These are phyloP conservation scores for Solanum arcanum DNA, from an alignment of 257 asterid genomes.

Conservation along the genomic window DNA sequence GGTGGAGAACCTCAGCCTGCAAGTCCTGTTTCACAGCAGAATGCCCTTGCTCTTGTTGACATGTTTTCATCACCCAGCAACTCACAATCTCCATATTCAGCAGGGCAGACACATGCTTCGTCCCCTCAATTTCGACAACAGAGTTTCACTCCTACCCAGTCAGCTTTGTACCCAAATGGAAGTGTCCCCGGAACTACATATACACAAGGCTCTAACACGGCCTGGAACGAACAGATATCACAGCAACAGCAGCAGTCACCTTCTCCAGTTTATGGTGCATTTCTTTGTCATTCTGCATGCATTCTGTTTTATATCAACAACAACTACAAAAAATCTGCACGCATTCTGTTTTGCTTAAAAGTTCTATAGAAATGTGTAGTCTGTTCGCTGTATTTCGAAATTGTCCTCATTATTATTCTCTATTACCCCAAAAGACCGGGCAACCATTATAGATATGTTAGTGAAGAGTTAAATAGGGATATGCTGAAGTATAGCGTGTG, in stretches of 20 bases:
- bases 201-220: conserved; percentile 40
- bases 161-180: conserved; percentile 47
- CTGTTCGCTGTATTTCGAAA: not conserved
- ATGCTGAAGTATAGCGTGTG: not conserved
- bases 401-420: not conserved
- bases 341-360: not conserved
- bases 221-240: conserved; percentile 54
- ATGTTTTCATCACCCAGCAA: conserved; percentile 49
- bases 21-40: conserved; percentile 63
- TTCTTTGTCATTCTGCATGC: not conserved
- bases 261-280: conserved; percentile 63
- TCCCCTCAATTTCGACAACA: conserved; percentile 56
- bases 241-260: conserved; percentile 74
- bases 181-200: conserved; percentile 32
- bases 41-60: conserved; percentile 90
- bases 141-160: conserved; percentile 30
- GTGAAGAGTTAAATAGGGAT: not conserved
- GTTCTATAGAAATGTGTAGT: not conserved
- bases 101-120: conserved; percentile 45
- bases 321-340: not conserved
- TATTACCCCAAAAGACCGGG: not conserved
- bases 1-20: conserved; percentile 65
- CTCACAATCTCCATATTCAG: conserved; percentile 25
- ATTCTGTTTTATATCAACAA: not conserved
- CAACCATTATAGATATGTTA: not conserved